Conservation (phyloP, 306 rosid species). For the Cicer arietinum region DNA sequence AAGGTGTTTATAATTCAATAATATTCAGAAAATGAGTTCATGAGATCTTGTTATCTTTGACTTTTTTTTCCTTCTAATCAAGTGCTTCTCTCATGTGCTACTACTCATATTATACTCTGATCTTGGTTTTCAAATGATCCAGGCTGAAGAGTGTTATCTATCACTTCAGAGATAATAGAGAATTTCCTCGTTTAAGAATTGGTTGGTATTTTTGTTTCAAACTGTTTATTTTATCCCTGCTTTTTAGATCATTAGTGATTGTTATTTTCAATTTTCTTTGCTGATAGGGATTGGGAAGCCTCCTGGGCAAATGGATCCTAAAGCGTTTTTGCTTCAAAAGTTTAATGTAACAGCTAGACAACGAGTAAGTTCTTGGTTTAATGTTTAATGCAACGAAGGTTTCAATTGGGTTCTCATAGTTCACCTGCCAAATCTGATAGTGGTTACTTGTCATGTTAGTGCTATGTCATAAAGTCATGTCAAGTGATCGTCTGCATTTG, state of each 20-base stretch:
- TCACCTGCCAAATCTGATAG: constrained; percentile 9
- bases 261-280: constrained; percentile 35
- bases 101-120: constrained; percentile 27
- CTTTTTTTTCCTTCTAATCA: constrained; percentile 15
- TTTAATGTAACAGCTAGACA: constrained; percentile 76
- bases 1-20: constrained; percentile 32
- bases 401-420: constrained; percentile 26
- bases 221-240: constrained; percentile 4
- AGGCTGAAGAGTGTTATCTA: constrained; percentile 87
- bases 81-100: constrained; percentile 31
- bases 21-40: constrained; percentile 40
- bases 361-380: constrained; percentile 63
- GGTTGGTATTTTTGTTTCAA: constrained; percentile 59
- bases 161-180: constrained; percentile 80
- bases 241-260: neutral
- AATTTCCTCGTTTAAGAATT: constrained; percentile 82
- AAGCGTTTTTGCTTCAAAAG: constrained; percentile 91
- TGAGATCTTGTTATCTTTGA: constrained; percentile 36
- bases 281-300: constrained; percentile 83
- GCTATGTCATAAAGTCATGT: constrained; percentile 17
- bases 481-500: constrained; percentile 17
- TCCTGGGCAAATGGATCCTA: constrained; percentile 99
- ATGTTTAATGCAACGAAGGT: constrained; percentile 4
- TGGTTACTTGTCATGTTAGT: neutral
- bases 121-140: constrained; percentile 45